Evolutionary conservation across 2,329 filamentous ascomycete species (phyloP).

Genomic region (Hypoxylon sp.): DNA sequence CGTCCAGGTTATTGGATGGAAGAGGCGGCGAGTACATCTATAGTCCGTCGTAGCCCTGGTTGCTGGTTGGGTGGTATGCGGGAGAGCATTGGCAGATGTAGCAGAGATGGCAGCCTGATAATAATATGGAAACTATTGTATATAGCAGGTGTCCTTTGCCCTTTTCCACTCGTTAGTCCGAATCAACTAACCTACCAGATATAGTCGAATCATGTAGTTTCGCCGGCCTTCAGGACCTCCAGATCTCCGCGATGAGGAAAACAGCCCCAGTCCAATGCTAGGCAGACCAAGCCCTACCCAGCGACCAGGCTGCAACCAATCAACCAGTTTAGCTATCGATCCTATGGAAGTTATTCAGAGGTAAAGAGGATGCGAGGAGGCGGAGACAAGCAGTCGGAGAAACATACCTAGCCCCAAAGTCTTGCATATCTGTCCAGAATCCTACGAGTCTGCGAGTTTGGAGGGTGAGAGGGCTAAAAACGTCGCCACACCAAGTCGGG

Average conservation of each 20-base stretch:
- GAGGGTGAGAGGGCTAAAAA: background rate
- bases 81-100: background rate
- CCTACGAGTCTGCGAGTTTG: slow-evolving; percentile 13
- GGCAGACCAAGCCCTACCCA: slow-evolving; percentile 31
- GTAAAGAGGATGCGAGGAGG: slow-evolving; percentile 15
- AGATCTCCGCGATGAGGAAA: slow-evolving; percentile 31
- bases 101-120: slow-evolving; percentile 14
- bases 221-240: slow-evolving; percentile 33
- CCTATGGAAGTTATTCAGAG: slow-evolving; percentile 12
- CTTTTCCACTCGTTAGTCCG: slow-evolving; percentile 16
- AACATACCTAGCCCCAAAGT: slow-evolving; percentile 28
- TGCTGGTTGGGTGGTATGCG: background rate
- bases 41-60: background rate
- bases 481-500: background rate
- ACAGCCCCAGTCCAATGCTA: slow-evolving; percentile 10
- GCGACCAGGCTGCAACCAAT: slow-evolving; percentile 10
- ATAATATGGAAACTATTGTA: slow-evolving; percentile 14
- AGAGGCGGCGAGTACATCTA: slow-evolving; percentile 3
- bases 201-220: slow-evolving; percentile 28
- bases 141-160: slow-evolving; percentile 8
- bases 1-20: background rate
- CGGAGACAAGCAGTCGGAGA: slow-evolving; percentile 8
- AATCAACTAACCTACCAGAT: slow-evolving; percentile 5
- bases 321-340: slow-evolving; percentile 30
- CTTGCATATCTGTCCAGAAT: slow-evolving; percentile 8